A percentile compares a stretch with the other conserved stretches of the same genome.
Evolutionary conservation across 257 asterid species (phyloP).

Genomic region (Primulina huaijiensis): DNA sequence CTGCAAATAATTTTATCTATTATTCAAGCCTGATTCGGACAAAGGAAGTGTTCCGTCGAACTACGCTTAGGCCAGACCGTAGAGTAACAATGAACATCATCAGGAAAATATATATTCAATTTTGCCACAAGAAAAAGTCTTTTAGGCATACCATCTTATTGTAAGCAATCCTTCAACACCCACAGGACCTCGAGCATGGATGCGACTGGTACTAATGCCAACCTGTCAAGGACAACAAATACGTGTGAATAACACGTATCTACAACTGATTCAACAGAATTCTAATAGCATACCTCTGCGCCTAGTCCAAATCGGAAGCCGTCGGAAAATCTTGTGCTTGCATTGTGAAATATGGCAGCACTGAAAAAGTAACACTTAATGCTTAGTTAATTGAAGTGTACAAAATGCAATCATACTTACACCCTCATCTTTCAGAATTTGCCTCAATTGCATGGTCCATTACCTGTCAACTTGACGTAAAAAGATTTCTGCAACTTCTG

Average conservation of each 20-base stretch:
- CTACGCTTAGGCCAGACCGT: too few relatives aligned
- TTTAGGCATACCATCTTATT: slow-evolving; percentile 65
- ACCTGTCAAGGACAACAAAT: slow-evolving; percentile 48
- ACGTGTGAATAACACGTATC: slow-evolving; percentile 10
- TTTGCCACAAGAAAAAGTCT: neutral
- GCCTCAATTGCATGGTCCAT: neutral
- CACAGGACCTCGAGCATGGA: slow-evolving; percentile 98
- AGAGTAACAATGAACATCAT: neutral
- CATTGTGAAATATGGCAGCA: slow-evolving; percentile 95
- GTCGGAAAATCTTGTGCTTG: slow-evolving; percentile 87
- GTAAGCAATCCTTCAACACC: slow-evolving; percentile 96
- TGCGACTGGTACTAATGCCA: slow-evolving; percentile 91
- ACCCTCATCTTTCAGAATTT: neutral
- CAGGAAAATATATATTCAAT: neutral
- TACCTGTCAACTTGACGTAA: slow-evolving; percentile 66
- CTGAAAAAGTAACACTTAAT: slow-evolving; percentile 35
- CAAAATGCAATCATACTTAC: slow-evolving; percentile 5
- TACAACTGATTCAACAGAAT: neutral
- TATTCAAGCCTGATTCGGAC: neutral
- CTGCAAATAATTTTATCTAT: neutral
- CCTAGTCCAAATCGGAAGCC: slow-evolving; percentile 97
- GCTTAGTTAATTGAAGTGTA: slow-evolving; percentile 13
- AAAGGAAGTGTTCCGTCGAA: neutral
- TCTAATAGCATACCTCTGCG: slow-evolving; percentile 70
- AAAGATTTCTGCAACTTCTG: slow-evolving; percentile 70